Base-by-base conservation (phyloP, 1,284 basidiomycete genomes). In the Moesziomyces antarcticus region DNA sequence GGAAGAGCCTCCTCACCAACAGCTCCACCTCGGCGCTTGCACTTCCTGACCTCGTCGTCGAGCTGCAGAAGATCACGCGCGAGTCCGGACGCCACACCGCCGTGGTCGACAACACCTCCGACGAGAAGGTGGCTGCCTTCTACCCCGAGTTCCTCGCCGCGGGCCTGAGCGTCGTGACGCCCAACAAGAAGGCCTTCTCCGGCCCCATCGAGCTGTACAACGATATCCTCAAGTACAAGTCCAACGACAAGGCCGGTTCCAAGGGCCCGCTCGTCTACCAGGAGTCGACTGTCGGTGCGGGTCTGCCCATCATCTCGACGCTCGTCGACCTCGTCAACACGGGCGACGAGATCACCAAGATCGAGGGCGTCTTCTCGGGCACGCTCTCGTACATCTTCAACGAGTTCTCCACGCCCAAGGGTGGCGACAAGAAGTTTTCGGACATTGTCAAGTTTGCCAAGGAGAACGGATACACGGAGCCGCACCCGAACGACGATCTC, bases 371-470 rank as follows among this genome's bases (percentile, higher is more conserved):
- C 43, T 91, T 96, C 85, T 94, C 92, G 9, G 96, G 96, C 4
- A 99, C 96, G 0, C 90, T 99, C 87, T 93, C 92, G 83, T 99
- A 99, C 87, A 98, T 99, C 86, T 99, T 99, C 88, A 99, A 99
- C 86, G 91, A 94, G 76, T 99, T 94, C 56, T 78, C 76, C 25
- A 79, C 80, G 4, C 73, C 85, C 87, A 81, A 81, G 44, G 79
- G 80, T 10, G 24, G 88, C 86, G 47, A 73, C 33, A 76, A 81
- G 54, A 86, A 86, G 77, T 98, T 99, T 86, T 95, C 93, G 3
- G 91, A 93, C 20, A 91, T 99, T 50, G 95, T 99, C 73, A 89
- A 89, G 74, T 85, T 91, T 43, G 97, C 97, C 16, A 91, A 93
- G 60, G 91, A 93, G 79, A 92, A 93, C 78, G 97, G 96, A 0